phyloP scores from a whole-genome alignment of 78 protist species.

The Polysphondylium violaceum region DNA sequence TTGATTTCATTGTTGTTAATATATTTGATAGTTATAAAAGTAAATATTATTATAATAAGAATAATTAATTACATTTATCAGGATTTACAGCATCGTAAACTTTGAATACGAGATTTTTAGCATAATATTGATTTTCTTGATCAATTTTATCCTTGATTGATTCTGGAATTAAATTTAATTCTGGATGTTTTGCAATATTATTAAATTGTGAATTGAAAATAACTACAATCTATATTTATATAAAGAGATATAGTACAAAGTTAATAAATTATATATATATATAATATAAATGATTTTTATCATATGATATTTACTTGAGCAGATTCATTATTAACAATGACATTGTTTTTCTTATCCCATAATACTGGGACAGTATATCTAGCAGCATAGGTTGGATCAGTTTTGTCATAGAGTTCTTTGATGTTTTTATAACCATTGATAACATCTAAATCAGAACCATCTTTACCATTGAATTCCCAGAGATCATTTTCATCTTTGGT shows the following conservation, averaged over 20 bases:
- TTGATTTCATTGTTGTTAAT: not conserved
- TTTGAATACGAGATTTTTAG: conserved; percentile 7
- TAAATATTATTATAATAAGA: not conserved
- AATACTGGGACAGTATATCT: conserved; percentile 30
- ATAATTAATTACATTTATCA: not conserved
- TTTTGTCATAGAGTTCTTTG: not conserved
- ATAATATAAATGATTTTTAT: not conserved
- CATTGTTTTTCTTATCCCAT: conserved; percentile 64
- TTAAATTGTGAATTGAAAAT: conserved; percentile 88
- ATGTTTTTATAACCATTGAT: conserved; percentile 1
- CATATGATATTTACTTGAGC: conserved; percentile 57
- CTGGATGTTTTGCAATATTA: conserved; percentile 58
- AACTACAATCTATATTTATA: conserved; percentile 73
- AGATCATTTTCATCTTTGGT: conserved; percentile 2
- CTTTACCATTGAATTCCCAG: conserved; percentile 29
- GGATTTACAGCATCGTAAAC: conserved; percentile 2
- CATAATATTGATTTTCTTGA: conserved; percentile 67
- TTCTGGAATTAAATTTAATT: conserved; percentile 83
- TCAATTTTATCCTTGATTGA: conserved; percentile 60
- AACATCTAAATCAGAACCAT: not conserved
- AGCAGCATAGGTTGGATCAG: conserved; percentile 5
- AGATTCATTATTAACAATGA: conserved; percentile 92
- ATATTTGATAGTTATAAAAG: not conserved
- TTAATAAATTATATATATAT: too few relatives aligned
- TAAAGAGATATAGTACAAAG: too few relatives aligned